phyloP scores from a whole-genome alignment of 805 yeast genomes.

The Suhomyces sp. region DNA sequence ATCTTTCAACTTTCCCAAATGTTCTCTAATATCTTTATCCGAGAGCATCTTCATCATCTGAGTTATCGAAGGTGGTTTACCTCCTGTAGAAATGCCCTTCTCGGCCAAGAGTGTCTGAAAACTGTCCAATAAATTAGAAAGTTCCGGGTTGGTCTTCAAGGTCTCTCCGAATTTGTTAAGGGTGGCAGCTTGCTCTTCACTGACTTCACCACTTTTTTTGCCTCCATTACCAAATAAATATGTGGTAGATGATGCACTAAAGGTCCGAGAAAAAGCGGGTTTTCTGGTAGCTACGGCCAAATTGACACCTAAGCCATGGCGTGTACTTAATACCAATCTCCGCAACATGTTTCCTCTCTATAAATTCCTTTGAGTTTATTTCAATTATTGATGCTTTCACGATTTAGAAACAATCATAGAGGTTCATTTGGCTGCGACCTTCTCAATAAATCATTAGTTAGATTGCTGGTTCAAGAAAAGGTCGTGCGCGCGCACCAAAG shows the following conservation, averaged over 20 bases:
- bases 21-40: constrained; percentile 35
- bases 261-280: too few relatives aligned
- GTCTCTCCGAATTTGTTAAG: constrained; percentile 11
- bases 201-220: constrained; percentile 1
- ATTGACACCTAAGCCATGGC: too few relatives aligned
- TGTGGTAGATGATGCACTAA: background rate
- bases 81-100: constrained; percentile 33
- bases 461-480: background rate
- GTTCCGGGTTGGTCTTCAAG: constrained; percentile 26
- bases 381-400: too few relatives aligned
- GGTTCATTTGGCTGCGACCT: too few relatives aligned
- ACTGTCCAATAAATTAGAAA: constrained; percentile 26
- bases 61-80: constrained; percentile 34
- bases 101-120: constrained; percentile 30
- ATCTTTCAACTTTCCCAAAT: constrained; percentile 26
- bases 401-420: too few relatives aligned
- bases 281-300: too few relatives aligned
- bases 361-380: too few relatives aligned
- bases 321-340: too few relatives aligned
- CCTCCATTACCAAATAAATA: constrained; percentile 1
- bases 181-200: constrained; percentile 10
- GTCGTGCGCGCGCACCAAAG: constrained; percentile 2
- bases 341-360: too few relatives aligned
- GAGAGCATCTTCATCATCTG: constrained; percentile 37
- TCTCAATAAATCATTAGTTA: too few relatives aligned